phyloP scores from a whole-genome alignment of 768 basidiomycete genomes.

The Naganishia onofrii region DNA sequence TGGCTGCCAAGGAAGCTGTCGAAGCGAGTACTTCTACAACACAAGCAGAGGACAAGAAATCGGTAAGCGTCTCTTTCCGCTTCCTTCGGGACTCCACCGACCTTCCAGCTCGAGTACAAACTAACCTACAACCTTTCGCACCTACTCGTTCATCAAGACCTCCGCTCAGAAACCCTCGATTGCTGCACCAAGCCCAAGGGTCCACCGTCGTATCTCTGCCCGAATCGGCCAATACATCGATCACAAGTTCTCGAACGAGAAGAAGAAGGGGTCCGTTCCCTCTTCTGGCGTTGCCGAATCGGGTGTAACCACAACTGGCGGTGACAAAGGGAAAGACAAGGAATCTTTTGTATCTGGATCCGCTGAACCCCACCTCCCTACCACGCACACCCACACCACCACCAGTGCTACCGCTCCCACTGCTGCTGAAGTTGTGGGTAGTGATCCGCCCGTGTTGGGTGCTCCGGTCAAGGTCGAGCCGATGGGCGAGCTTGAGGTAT shows the following conservation, averaged over 20 bases:
- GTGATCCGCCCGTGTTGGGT: background rate
- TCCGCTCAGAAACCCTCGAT: background rate
- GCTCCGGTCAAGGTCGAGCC: conserved; percentile 17
- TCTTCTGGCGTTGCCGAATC: background rate
- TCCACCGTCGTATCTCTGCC: conserved; percentile 29
- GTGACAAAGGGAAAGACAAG: background rate
- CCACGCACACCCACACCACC: background rate
- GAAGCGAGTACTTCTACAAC: background rate
- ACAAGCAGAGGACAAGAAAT: background rate
- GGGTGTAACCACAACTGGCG: background rate
- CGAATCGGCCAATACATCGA: conserved; percentile 32
- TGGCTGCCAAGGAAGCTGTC: background rate
- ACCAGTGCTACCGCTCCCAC: background rate
- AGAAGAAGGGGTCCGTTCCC: conserved; percentile 6
- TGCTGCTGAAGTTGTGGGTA: background rate
- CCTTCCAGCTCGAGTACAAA: no score
- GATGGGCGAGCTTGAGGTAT: conserved; percentile 11
- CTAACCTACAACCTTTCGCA: background rate
- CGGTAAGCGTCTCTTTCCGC: background rate
- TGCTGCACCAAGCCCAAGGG: conserved; percentile 17
- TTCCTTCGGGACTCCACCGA: no score
- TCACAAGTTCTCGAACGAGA: conserved; percentile 24
- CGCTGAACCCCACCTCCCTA: background rate
- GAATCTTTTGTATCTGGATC: conserved; percentile 14
- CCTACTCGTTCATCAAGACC: conserved; percentile 1